Conservation (phyloP, 768 basidiomycete genomes). For the Agrocybe pediades region DNA sequence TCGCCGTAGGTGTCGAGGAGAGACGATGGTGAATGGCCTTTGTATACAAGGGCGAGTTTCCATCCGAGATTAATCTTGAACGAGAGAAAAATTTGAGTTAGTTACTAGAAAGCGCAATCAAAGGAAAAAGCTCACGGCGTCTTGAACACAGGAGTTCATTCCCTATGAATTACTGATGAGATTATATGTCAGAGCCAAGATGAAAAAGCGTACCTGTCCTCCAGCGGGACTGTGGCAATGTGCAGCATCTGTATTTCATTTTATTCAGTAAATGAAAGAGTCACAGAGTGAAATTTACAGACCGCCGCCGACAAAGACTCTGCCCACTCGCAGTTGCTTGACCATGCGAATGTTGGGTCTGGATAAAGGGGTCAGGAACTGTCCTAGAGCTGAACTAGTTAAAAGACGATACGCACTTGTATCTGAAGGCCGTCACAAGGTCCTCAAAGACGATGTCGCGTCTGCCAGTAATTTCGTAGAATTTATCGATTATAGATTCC, state of each 20-base stretch:
- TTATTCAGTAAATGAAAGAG: background rate
- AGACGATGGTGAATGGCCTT: slow-evolving; percentile 22
- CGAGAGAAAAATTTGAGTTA: slow-evolving; percentile 24
- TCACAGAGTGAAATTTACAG: background rate
- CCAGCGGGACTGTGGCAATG: slow-evolving; percentile 33
- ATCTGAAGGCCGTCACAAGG: slow-evolving; percentile 28
- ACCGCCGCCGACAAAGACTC: slow-evolving; percentile 21
- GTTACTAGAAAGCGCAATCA: background rate
- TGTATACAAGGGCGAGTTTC: slow-evolving; percentile 36
- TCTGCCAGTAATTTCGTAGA: slow-evolving; percentile 19
- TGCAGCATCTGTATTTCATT: slow-evolving; percentile 20
- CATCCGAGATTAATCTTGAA: slow-evolving; percentile 35
- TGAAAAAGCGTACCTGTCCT: slow-evolving; percentile 20
- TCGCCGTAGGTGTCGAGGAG: slow-evolving; percentile 32
- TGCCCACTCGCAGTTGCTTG: slow-evolving; percentile 8
- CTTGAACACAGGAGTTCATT: slow-evolving; percentile 25
- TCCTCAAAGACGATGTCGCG: slow-evolving; percentile 26
- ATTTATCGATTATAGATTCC: slow-evolving; percentile 16
- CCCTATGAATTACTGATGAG: background rate
- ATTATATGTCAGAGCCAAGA: background rate
- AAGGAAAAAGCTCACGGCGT: slow-evolving; percentile 13
- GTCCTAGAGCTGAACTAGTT: background rate
- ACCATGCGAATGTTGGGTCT: slow-evolving; percentile 15
- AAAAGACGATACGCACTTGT: slow-evolving; percentile 18
- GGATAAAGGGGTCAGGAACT: background rate